Percentiles rank a stretch among this genome's conserved stretches.
Evolutionary conservation across 108 stramenopile genomes (phyloP).

Genomic region (Skeletonema marinoi): DNA sequence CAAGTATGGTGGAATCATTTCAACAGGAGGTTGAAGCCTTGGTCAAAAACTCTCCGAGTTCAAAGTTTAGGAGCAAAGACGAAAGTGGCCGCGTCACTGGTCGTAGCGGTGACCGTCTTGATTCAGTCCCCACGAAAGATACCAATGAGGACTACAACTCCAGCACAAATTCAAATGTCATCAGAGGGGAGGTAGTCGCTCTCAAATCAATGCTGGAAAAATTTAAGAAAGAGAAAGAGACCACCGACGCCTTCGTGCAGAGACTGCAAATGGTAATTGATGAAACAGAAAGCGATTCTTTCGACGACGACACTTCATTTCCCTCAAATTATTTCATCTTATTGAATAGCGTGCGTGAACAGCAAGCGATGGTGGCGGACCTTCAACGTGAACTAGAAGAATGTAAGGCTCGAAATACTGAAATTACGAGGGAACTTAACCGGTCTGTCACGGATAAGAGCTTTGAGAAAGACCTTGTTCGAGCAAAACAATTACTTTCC

Average conservation of each 20-base stretch:
- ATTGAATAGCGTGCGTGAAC: not conserved
- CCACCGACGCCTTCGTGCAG: not conserved
- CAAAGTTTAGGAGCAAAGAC: not conserved
- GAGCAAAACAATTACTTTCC: conserved; percentile 5
- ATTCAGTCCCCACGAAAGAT: not conserved
- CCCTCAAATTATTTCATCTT: not conserved
- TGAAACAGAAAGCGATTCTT: not conserved
- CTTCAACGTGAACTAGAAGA: not conserved
- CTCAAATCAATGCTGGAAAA: conserved; percentile 21
- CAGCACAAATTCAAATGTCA: not conserved
- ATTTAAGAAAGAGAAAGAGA: conserved; percentile 10
- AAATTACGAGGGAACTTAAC: conserved; percentile 13
- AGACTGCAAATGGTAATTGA: not conserved
- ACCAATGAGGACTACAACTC: not conserved
- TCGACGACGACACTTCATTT: not conserved
- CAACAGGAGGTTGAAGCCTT: conserved; percentile 29
- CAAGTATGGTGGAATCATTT: conserved; percentile 24
- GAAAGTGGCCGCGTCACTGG: not conserved
- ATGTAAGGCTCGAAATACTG: not conserved
- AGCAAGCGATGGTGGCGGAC: not conserved
- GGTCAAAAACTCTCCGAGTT: not conserved
- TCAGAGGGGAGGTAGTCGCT: conserved; percentile 8
- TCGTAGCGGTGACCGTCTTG: not conserved
- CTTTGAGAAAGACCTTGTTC: conserved; percentile 9
- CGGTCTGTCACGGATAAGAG: not conserved